Base-by-base conservation (phyloP, 164 flowering plant species). In the Hamamelis virginiana region DNA sequence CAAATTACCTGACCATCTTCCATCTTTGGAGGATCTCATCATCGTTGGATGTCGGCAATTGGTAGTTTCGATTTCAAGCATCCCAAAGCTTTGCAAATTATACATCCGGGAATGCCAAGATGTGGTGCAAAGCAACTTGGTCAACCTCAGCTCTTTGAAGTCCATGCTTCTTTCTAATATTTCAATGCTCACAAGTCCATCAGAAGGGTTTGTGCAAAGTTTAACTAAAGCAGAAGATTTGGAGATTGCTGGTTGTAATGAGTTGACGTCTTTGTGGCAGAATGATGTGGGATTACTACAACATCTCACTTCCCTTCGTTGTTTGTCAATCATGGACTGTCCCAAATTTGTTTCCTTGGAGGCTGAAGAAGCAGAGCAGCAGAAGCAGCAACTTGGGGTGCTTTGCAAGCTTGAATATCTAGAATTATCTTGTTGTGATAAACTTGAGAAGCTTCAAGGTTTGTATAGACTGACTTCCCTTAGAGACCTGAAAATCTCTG, bases 401-500 rank as follows among this genome's bases (percentile, higher is more conserved):
- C 41, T 6, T 33, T 33, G 41, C 6, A 6, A 6, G 6, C 41
- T 33, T 33, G 41, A 33, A 33, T 33, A 2, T 33, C 41, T 33
- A 2, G 41, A 2, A 33, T 33, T 33, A 33, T 2, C 2, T 2
- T 33, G 4, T 2, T 33, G 41, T 33, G 41, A 33, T 33, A 33
- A 6, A 2, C 41, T 73, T 43, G 55, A 55, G 44, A 67, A 45
- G 55, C 67, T 73, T 9, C 71, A 62, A 57, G 10, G 19, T 13
- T 46, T 25, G 8, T 10, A 43, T 43, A 52, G n/a, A 9, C 53
- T 73, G 18, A 38, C 9, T n/a, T 67, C 67, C 15, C 57, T 73
- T 33, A 41, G 25, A 67, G 62, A 18, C 16, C n/a, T 73, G 55
- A 25, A 16, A 27, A 21, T 73, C 61, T 18, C 14, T 3, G 46